phyloP scores from a whole-genome alignment of 2,329 filamentous ascomycete genomes.

The Fusarium verticillioides region DNA sequence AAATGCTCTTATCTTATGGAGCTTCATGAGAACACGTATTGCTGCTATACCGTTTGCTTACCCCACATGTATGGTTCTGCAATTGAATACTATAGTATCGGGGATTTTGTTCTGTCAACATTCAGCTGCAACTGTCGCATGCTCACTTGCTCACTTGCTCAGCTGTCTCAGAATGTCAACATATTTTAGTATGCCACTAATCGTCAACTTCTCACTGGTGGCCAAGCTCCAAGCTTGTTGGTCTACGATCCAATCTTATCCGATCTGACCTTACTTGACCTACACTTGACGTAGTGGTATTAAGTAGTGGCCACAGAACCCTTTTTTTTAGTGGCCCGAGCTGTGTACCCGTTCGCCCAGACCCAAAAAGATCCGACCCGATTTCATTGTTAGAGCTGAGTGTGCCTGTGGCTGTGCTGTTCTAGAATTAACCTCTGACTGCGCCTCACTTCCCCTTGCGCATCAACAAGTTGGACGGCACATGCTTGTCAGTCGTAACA shows the following conservation, averaged over 20 bases:
- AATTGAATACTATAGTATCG: slow-evolving; percentile 7
- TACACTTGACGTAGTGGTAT: slow-evolving; percentile 17
- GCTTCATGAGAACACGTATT: slow-evolving; percentile 45
- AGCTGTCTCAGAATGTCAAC: not conserved
- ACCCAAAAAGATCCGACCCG: slow-evolving; percentile 8
- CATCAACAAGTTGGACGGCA: slow-evolving; percentile 12
- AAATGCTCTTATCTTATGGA: slow-evolving; percentile 40
- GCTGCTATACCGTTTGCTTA: slow-evolving; percentile 25
- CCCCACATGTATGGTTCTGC: slow-evolving; percentile 26
- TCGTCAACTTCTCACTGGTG: slow-evolving; percentile 31
- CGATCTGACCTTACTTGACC: slow-evolving; percentile 15
- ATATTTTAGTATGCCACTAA: not conserved
- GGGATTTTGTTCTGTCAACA: not conserved
- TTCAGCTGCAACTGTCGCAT: slow-evolving; percentile 13
- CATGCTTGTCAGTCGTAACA: slow-evolving; percentile 33
- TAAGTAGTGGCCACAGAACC: slow-evolving; percentile 26
- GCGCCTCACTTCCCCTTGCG: slow-evolving; percentile 38
- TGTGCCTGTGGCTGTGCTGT: slow-evolving; percentile 40
- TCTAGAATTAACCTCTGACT: slow-evolving; percentile 14
- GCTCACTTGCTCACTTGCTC: not conserved
- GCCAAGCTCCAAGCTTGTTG: slow-evolving; percentile 19
- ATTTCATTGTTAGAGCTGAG: not conserved
- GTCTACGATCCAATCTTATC: slow-evolving; percentile 20
- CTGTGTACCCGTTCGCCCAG: slow-evolving; percentile 19
- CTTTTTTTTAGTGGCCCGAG: slow-evolving; percentile 38